Evolutionary conservation across 805 yeast genomes (phyloP).

Genomic region (Blastobotrys terrestris): DNA sequence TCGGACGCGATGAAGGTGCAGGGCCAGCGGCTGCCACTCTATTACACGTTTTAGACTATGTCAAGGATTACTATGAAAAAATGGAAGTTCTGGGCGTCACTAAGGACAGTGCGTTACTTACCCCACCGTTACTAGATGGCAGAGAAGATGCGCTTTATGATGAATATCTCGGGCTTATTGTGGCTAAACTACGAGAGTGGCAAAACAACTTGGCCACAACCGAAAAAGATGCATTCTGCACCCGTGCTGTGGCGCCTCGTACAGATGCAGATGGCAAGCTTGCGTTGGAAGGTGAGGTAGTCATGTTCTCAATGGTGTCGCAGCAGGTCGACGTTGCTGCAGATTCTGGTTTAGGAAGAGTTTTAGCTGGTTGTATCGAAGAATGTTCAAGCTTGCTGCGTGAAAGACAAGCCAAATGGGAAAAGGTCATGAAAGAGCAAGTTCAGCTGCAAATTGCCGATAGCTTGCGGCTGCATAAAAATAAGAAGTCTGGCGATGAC

Average conservation of each 20-base stretch:
- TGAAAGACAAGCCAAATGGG: slow-evolving; percentile 60
- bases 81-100: slow-evolving; percentile 46
- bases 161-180: slow-evolving; percentile 70
- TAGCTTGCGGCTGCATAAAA: not conserved
- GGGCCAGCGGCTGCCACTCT: slow-evolving; percentile 70
- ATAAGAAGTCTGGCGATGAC: slow-evolving; percentile 28
- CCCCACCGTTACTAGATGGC: slow-evolving; percentile 61
- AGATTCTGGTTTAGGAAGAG: slow-evolving; percentile 73
- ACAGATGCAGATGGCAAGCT: slow-evolving; percentile 54
- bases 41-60: slow-evolving; percentile 69
- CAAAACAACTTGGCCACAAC: slow-evolving; percentile 58
- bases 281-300: slow-evolving; percentile 71
- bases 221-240: slow-evolving; percentile 58
- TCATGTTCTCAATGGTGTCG: slow-evolving; percentile 74
- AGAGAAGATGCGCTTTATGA: slow-evolving; percentile 66
- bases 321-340: slow-evolving; percentile 88
- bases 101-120: slow-evolving; percentile 35
- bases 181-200: slow-evolving; percentile 81
- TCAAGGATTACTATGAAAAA: slow-evolving; percentile 55
- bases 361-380: slow-evolving; percentile 69
- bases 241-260: slow-evolving; percentile 70
- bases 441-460: slow-evolving; percentile 33
- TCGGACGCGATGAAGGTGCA: slow-evolving; percentile 41
- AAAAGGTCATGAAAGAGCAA: slow-evolving; percentile 47
- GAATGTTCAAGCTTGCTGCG: slow-evolving; percentile 59